Percentiles rank a stretch among this genome's conserved stretches.
phyloP scores from a whole-genome alignment of 352 stramenopile species.

The Phytophthora pisi region DNA sequence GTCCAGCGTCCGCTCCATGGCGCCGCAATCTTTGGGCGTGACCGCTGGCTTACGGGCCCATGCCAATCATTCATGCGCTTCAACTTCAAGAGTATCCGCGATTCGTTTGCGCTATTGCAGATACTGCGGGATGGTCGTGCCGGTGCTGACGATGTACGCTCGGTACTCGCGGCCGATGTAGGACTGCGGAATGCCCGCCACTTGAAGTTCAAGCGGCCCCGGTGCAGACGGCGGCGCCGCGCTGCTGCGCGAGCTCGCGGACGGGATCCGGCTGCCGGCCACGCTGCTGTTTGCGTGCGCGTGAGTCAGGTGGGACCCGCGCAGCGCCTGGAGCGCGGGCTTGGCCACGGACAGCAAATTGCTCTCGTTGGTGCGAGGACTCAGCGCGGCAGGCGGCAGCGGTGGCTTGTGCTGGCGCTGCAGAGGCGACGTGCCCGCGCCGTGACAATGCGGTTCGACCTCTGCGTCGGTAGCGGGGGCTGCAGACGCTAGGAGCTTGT shows the following conservation, averaged over 20 bases:
- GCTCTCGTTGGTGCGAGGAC: slow-evolving; percentile 5
- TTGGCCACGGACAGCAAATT: neutral
- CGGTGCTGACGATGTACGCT: slow-evolving; percentile 46
- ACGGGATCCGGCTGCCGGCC: slow-evolving; percentile 2
- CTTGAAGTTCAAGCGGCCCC: slow-evolving; percentile 27
- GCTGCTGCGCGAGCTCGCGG: slow-evolving; percentile 12
- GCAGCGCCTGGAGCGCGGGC: neutral
- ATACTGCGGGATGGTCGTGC: slow-evolving; percentile 44
- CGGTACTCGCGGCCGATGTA: slow-evolving; percentile 71
- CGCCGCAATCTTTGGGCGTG: neutral
- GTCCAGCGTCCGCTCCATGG: neutral
- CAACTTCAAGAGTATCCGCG: slow-evolving; percentile 19
- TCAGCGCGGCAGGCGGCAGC: slow-evolving; percentile 16
- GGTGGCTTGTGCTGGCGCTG: slow-evolving; percentile 43
- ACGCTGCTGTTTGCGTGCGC: neutral
- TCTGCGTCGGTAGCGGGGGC: neutral
- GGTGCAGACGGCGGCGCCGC: slow-evolving; percentile 14
- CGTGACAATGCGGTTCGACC: slow-evolving; percentile 32
- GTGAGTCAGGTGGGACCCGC: neutral
- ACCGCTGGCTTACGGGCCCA: neutral
- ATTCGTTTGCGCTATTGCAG: slow-evolving; percentile 24
- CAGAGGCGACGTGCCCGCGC: slow-evolving; percentile 4
- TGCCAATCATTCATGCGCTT: slow-evolving; percentile 17
- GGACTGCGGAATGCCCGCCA: slow-evolving; percentile 45
- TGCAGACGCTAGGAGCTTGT: slow-evolving; percentile 27